Evolutionary conservation across 208 protist genomes (phyloP), one percentile per base, ranked within the genome.

Genomic region (Leishmania aethiopica): DNA sequence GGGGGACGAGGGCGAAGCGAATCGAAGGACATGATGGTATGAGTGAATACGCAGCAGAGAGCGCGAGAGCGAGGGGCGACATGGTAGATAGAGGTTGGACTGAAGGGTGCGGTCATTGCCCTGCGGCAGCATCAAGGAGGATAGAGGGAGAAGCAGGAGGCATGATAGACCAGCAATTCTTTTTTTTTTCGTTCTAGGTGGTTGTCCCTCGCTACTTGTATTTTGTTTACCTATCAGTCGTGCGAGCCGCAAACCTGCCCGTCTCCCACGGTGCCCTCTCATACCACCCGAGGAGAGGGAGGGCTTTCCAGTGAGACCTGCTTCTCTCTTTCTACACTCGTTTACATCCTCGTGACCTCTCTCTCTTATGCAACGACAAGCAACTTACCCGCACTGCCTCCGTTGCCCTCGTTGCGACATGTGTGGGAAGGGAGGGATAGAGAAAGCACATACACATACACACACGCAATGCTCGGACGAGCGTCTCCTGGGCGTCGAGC

Each of bases 131-230:
- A 42, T 37, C 62, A 69, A 28, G 28, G 28, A 28, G 5, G 15
- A 55, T 4, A 66, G 62, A 40, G 62, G 32, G 32, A 37, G 62
- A 69, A 25, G 62, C 32, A 37, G 62, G 32, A 42, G 62, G 62
- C 62, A 69, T 69, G 32, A 13, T 1, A 40, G 32, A 25, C n/a
- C 25, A 62, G 75, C 11, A 40, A 35, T n/a, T 78, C 62, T 55
- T 35, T 47, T 51, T 42, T 53, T 71, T 40, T 73, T 57, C 75
- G 13, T 55, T 79, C 74, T 72, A 45, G 35, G 11, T 69, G 67
- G n/a, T 53, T 69, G 19, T 53, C 40, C 67, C 42, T 47, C 42
- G 42, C 17, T 73, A 17, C 45, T 73, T 73, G 67, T 73, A n/a
- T 47, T 73, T 49, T 2, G 67, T 49, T 49, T 11, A 17, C 35